Conservation (phyloP, 2,329 filamentous ascomycete species). For the Atkinsonella hypoxylon region DNA sequence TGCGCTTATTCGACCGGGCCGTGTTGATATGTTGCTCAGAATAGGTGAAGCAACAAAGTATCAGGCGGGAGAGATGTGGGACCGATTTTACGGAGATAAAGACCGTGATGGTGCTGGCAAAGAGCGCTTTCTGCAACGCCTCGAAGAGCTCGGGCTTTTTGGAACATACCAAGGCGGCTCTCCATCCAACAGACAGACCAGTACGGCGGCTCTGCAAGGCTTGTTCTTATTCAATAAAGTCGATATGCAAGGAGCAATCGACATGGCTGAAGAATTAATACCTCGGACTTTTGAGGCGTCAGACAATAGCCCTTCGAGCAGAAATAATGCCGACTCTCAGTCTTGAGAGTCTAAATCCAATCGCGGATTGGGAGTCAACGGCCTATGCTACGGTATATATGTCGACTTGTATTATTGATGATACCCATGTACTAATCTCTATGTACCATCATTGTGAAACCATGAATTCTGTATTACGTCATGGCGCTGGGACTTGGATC, state of each 20-base stretch:
- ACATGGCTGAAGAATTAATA: conserved; percentile 59
- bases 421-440: neutral
- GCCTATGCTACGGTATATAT: neutral
- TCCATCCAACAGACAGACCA: conserved; percentile 45
- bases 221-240: conserved; percentile 94
- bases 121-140: conserved; percentile 55
- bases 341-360: neutral
- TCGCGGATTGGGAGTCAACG: neutral
- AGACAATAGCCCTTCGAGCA: conserved; percentile 13
- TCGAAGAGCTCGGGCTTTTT: conserved; percentile 61
- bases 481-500: neutral
- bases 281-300: conserved; percentile 42
- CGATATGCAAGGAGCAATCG: conserved; percentile 75
- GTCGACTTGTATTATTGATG: neutral
- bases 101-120: conserved; percentile 53
- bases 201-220: conserved; percentile 85
- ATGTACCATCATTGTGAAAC: neutral
- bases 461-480: neutral
- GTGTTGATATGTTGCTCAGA: conserved; percentile 85
- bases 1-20: conserved; percentile 77
- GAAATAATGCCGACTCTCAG: neutral
- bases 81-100: conserved; percentile 82
- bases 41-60: conserved; percentile 79
- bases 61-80: conserved; percentile 82
- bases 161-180: conserved; percentile 39